Conservation (phyloP, 441 rosid species). For the Populus hybrid region DNA sequence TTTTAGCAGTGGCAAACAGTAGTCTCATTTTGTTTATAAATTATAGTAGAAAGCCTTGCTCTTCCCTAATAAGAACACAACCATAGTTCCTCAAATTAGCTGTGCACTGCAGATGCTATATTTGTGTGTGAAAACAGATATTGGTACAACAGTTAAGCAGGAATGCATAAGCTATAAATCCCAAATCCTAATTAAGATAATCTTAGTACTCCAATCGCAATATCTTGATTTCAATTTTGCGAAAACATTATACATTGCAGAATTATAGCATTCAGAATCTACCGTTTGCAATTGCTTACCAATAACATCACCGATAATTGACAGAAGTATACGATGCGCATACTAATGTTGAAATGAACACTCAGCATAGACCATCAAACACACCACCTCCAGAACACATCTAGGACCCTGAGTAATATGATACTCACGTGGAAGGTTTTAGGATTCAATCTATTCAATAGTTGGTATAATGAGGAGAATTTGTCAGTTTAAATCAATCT, state of each 20-base stretch:
- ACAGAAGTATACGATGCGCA: background rate
- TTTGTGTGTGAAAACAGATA: background rate
- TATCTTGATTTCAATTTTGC: background rate
- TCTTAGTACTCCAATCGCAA: background rate
- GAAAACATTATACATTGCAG: background rate
- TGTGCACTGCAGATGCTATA: background rate
- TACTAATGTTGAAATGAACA: background rate
- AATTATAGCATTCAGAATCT: background rate
- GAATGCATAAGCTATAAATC: background rate
- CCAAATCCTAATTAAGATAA: background rate
- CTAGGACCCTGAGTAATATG: background rate
- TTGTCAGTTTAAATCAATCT: background rate
- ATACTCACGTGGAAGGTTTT: background rate
- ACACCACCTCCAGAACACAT: background rate
- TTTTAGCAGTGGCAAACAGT: background rate
- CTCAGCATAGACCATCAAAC: background rate
- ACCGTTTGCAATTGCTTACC: background rate
- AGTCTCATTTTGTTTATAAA: background rate
- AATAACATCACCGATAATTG: background rate
- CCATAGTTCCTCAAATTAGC: background rate
- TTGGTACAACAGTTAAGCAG: background rate
- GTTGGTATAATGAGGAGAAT: background rate
- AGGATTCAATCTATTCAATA: background rate
- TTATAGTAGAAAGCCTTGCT: background rate
- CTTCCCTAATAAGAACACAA: background rate